phyloP scores from a whole-genome alignment of 345 rosid species.

The Populus simonii region DNA sequence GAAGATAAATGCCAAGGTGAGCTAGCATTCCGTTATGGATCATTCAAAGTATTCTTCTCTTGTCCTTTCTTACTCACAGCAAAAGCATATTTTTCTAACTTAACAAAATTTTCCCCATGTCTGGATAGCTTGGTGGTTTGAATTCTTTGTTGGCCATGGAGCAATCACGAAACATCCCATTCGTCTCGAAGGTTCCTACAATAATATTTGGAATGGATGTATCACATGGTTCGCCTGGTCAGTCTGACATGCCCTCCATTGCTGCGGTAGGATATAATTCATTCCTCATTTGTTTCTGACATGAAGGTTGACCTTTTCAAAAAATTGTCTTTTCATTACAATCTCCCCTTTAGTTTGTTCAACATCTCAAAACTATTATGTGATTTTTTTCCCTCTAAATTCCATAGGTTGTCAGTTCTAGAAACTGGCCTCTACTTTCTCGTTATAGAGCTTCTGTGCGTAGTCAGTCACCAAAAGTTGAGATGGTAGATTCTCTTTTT shows the following conservation, averaged over 20 bases:
- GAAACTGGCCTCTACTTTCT: conserved; percentile 20
- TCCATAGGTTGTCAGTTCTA: conserved; percentile 25
- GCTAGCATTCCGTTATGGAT: not conserved
- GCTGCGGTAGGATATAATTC: conserved; percentile 22
- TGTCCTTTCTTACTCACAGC: not conserved
- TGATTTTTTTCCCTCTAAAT: not conserved
- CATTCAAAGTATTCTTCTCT: not conserved
- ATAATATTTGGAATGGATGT: conserved; percentile 31
- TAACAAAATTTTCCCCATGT: not conserved
- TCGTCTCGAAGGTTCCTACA: conserved; percentile 26
- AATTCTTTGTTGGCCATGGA: conserved; percentile 24
- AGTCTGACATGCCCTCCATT: conserved; percentile 22
- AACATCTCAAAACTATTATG: not conserved
- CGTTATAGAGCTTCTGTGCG: conserved; percentile 25
- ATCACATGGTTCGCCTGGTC: conserved; percentile 30
- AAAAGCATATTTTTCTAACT: not conserved
- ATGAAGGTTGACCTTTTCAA: not conserved
- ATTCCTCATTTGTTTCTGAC: not conserved
- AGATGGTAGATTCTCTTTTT: conserved; percentile 22
- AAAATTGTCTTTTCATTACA: not conserved
- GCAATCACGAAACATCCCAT: conserved; percentile 13
- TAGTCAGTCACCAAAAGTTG: conserved; percentile 27
- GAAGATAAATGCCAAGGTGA: conserved; percentile 31
- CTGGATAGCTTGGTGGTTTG: conserved; percentile 24
- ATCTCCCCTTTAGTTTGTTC: not conserved